These are phyloP conservation scores for Lachancea waltii DNA, from an alignment of 805 yeast genomes.

Conservation along the genomic window DNA sequence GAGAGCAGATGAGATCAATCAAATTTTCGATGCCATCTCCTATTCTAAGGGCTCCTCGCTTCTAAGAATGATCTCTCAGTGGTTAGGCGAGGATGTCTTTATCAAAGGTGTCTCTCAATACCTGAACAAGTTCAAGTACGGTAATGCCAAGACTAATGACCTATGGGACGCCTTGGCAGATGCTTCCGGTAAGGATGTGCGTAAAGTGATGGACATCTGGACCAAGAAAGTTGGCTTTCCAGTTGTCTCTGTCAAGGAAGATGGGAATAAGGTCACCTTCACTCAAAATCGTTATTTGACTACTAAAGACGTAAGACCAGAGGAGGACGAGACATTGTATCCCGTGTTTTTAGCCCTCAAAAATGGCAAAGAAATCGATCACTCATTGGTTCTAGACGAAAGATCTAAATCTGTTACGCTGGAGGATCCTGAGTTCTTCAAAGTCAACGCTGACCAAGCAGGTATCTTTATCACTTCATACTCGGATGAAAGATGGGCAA, in stretches of 20 bases:
- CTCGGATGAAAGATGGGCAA: slow-evolving; percentile 59
- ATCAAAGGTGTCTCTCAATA: slow-evolving; percentile 75
- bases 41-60: slow-evolving; percentile 76
- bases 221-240: slow-evolving; percentile 76
- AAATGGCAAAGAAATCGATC: slow-evolving; percentile 54
- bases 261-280: slow-evolving; percentile 44
- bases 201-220: slow-evolving; percentile 72
- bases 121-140: slow-evolving; percentile 67
- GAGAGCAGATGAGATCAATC: slow-evolving; percentile 73
- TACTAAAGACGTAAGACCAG: slow-evolving; percentile 70
- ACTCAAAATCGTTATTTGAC: slow-evolving; percentile 70
- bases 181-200: slow-evolving; percentile 68
- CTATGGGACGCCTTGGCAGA: slow-evolving; percentile 68
- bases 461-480: slow-evolving; percentile 75
- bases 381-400: slow-evolving; percentile 46
- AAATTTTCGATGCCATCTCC: slow-evolving; percentile 79
- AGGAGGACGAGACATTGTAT: slow-evolving; percentile 62
- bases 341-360: slow-evolving; percentile 66
- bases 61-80: slow-evolving; percentile 70
- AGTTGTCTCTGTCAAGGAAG: slow-evolving; percentile 58
- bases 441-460: slow-evolving; percentile 65
- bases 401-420: slow-evolving; percentile 44
- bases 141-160: slow-evolving; percentile 70
- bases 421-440: slow-evolving; percentile 44
- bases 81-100: slow-evolving; percentile 73